phyloP scores from a whole-genome alignment of 371 early-diverging fungal genomes.

The Mucor racemosus region DNA sequence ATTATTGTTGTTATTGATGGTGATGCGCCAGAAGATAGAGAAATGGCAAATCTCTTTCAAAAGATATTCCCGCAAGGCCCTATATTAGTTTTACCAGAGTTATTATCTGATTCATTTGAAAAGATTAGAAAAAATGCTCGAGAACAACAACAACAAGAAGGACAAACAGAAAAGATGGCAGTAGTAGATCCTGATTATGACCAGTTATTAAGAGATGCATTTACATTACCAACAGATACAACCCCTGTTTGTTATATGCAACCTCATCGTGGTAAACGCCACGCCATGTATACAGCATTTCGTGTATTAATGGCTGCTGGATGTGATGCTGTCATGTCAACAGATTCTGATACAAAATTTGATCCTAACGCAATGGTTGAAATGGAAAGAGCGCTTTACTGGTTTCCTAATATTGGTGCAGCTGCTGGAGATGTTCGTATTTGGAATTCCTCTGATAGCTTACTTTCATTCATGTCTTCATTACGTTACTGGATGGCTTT shows the following conservation, averaged over 20 bases:
- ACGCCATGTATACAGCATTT: constrained; percentile 73
- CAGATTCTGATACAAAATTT: constrained; percentile 70
- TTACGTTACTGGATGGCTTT: constrained; percentile 75
- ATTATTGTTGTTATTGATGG: constrained; percentile 67
- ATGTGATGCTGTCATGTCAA: constrained; percentile 64
- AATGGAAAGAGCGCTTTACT: constrained; percentile 56
- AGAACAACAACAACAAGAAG: constrained; percentile 8
- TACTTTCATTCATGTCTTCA: constrained; percentile 65
- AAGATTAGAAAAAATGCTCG: constrained; percentile 26
- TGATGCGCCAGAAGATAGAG: constrained; percentile 58
- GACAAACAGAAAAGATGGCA: not conserved
- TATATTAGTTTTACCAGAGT: constrained; percentile 48
- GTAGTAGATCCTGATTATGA: constrained; percentile 14
- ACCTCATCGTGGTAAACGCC: constrained; percentile 66
- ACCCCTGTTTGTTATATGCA: constrained; percentile 59
- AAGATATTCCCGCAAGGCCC: constrained; percentile 57
- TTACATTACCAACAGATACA: constrained; percentile 43
- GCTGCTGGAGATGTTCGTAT: constrained; percentile 71
- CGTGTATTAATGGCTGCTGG: constrained; percentile 57
- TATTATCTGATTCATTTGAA: constrained; percentile 44
- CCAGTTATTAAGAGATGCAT: constrained; percentile 20
- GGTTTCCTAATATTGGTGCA: constrained; percentile 60
- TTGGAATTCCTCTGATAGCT: constrained; percentile 55
- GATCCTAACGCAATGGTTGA: constrained; percentile 57
- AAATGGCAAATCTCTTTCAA: constrained; percentile 65